Conservation (phyloP, 345 rosid species). For the Ceriops zippeliana region DNA sequence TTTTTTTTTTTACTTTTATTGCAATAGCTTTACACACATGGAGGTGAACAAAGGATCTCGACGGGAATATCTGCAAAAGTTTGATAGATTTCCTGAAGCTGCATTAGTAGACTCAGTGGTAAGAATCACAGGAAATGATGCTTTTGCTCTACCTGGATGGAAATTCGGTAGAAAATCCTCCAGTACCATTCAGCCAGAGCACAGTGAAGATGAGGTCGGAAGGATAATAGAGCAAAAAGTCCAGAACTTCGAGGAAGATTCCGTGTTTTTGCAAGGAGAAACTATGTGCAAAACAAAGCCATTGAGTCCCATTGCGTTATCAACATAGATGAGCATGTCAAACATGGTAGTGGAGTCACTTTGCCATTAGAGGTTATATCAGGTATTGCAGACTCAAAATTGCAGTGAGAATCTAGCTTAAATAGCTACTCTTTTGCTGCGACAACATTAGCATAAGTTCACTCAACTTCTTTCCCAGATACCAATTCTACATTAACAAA, state of each 20-base stretch:
- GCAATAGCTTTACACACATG: not conserved
- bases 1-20: not conserved
- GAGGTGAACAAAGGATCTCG: not conserved
- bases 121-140: conserved; percentile 1
- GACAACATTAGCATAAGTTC: too few relatives aligned
- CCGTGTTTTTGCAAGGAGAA: not conserved
- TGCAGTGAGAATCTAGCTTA: too few relatives aligned
- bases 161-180: not conserved
- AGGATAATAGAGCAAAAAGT: not conserved
- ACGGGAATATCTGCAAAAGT: too few relatives aligned
- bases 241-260: not conserved
- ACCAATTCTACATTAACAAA: too few relatives aligned
- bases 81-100: too few relatives aligned
- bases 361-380: too few relatives aligned
- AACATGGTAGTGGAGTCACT: not conserved
- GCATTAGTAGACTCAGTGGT: too few relatives aligned
- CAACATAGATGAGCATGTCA: conserved; percentile 12
- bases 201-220: not conserved
- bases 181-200: not conserved
- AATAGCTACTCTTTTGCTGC: too few relatives aligned
- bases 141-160: not conserved
- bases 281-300: not conserved
- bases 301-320: not conserved
- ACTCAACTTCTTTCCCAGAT: too few relatives aligned
- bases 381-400: too few relatives aligned